Evolutionary conservation across 768 basidiomycete genomes (phyloP).

Genomic region (Suillus decipiens): DNA sequence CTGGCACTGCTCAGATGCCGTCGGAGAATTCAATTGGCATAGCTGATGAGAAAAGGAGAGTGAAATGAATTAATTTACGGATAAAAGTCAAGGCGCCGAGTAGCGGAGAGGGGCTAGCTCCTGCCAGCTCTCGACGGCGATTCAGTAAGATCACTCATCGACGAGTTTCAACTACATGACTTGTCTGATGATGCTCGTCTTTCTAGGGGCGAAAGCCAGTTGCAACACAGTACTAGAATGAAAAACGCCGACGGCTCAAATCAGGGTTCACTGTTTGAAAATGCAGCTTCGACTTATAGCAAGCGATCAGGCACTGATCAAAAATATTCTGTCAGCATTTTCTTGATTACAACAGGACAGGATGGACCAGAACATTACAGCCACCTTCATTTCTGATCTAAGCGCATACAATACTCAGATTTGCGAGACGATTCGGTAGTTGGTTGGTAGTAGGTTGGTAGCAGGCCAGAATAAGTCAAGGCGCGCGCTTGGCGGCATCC

Average conservation of each 20-base stretch:
- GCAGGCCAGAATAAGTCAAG: too few species aligned
- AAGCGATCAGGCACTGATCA: constrained; percentile 4
- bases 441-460: neutral
- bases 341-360: neutral
- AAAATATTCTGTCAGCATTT: neutral
- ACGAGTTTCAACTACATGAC: neutral
- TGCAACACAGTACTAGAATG: neutral
- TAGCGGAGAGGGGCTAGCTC: neutral
- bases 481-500: neutral
- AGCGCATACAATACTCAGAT: neutral
- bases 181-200: neutral
- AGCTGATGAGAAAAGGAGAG: constrained; percentile 3
- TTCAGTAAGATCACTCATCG: too few species aligned
- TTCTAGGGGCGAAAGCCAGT: neutral
- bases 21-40: neutral
- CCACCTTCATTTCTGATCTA: neutral
- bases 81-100: neutral
- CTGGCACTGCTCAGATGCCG: constrained; percentile 1
- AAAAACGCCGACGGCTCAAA: neutral
- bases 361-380: neutral
- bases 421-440: neutral
- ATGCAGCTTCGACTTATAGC: neutral
- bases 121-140: neutral
- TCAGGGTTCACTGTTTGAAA: neutral
- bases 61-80: neutral